Evolutionary conservation across 2,329 filamentous ascomycete genomes (phyloP), one percentile per base, ranked within the genome.

Genomic region (Colletotrichum navitas): DNA sequence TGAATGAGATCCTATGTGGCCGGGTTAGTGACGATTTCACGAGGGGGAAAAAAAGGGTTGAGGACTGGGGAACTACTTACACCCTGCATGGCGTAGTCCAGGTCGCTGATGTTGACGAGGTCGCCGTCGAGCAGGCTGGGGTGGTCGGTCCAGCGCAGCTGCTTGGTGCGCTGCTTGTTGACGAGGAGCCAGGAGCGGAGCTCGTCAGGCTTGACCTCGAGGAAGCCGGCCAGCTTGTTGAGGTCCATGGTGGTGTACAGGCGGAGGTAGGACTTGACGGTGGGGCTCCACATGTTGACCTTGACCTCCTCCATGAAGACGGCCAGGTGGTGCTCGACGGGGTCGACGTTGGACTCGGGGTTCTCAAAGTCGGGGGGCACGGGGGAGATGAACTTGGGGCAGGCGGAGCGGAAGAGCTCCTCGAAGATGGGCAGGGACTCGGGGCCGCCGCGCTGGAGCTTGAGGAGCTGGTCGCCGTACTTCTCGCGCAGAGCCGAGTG

Each of bases 281-380:
- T 98, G 55, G 96, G 96, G 82, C 94, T 95, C 91, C 91, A 97
- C 90, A 99, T 96, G 85, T 97, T 98, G 85, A 94, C 98, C 91
- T 97, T 97, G 83, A 99, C 95, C 87, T 99, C 96, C 77, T 98
- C 95, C 95, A 99, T 98, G 88, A 99, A 99, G 85, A 99, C 93
- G 78, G 93, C 88, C 75, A 97, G 91, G 85, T 99, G 95, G 88
- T 99, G 96, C 86, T 99, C 95, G 76, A 98, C 90, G 54, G 96
- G 96, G 85, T 99, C 96, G 78, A 98, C 88, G 87, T 99, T 99
- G 85, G 95, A 85, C 83, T 95, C 91, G 74, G 96, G 94, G 89
- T 97, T 95, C 81, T 98, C 96, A 83, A 99, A 99, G 86, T 99
- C 95, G 64, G 96, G 96, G 70, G 95, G 94, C 24, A 96, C 96